Evolutionary conservation across 768 basidiomycete genomes (phyloP).

Genomic region (Pleurotus platypus): DNA sequence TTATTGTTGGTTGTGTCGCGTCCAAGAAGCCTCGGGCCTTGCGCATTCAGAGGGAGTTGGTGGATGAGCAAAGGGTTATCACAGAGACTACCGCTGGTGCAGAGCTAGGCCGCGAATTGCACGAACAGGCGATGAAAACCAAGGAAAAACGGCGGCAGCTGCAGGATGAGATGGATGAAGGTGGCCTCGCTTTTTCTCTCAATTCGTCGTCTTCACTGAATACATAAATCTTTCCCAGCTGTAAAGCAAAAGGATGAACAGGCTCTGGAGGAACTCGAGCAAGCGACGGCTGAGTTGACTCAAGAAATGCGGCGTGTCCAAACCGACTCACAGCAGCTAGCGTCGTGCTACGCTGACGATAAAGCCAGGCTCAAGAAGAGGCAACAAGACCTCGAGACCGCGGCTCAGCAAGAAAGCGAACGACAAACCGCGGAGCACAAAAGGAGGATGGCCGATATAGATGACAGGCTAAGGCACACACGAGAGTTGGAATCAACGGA

Average conservation of each 20-base stretch:
- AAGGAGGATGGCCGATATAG: no score
- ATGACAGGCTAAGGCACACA: no score
- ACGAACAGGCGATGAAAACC: conserved; percentile 8
- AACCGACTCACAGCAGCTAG: conserved; percentile 24
- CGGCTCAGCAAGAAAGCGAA: no score
- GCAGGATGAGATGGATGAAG: conserved; percentile 10
- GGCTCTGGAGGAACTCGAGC: conserved; percentile 28
- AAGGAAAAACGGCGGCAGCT: conserved; percentile 11
- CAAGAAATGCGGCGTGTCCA: conserved; percentile 28
- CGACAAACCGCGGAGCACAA: no score
- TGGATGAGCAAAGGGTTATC: conserved; percentile 20
- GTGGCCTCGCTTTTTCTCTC: neutral
- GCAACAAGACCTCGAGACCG: neutral
- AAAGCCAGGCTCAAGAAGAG: conserved; percentile 15
- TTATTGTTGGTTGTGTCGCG: conserved; percentile 28
- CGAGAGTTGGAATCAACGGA: no score
- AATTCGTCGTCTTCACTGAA: neutral
- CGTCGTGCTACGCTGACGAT: conserved; percentile 25
- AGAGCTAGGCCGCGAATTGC: conserved; percentile 12
- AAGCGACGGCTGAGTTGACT: conserved; percentile 30
- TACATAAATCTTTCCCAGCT: neutral
- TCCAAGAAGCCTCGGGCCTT: conserved; percentile 11
- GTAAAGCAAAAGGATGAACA: conserved; percentile 29
- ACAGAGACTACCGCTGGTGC: conserved; percentile 29
- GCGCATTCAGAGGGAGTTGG: conserved; percentile 17